phyloP scores from a whole-genome alignment of 345 rosid species.

The Arabidopsis arenosa region DNA sequence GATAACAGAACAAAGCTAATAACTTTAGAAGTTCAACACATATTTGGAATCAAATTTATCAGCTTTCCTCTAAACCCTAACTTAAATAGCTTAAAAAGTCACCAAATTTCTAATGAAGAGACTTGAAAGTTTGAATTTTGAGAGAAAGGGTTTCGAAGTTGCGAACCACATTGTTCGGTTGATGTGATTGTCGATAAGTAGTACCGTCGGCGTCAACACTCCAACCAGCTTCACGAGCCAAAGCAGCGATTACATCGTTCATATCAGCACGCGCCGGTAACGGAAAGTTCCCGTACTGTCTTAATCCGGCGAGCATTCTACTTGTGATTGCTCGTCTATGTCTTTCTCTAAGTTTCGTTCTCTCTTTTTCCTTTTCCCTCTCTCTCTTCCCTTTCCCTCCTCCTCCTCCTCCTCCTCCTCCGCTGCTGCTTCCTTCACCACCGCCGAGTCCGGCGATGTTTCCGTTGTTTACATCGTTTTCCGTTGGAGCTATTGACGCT shows the following conservation, averaged over 20 bases:
- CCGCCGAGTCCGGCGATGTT: slow-evolving; percentile 25
- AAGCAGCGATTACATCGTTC: slow-evolving; percentile 98
- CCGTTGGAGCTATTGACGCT: slow-evolving; percentile 37
- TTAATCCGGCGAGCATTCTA: slow-evolving; percentile 91
- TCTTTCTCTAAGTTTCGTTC: slow-evolving; percentile 94
- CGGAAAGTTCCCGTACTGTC: slow-evolving; percentile 93
- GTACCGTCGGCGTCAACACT: slow-evolving; percentile 92
- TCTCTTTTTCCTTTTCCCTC: slow-evolving; percentile 94
- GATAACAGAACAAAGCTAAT: slow-evolving; percentile 17
- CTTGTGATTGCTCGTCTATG: slow-evolving; percentile 97
- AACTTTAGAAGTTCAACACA: not conserved
- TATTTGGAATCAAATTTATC: not conserved
- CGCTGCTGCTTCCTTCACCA: slow-evolving; percentile 33
- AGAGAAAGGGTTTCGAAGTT: not conserved
- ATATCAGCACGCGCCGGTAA: slow-evolving; percentile 99
- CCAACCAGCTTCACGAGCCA: slow-evolving; percentile 99
- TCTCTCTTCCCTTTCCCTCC: slow-evolving; percentile 78
- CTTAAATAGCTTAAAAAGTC: not conserved
- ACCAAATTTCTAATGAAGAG: not conserved
- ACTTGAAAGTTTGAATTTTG: slow-evolving; percentile 2
- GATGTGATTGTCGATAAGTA: slow-evolving; percentile 75
- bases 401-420: slow-evolving; percentile 32
- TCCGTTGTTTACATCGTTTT: slow-evolving; percentile 40
- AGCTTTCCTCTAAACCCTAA: slow-evolving; percentile 5
- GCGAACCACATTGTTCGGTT: slow-evolving; percentile 69